These are phyloP conservation scores for Phalaenopsis hybrid DNA, from an alignment of 116 monocot genomes.

Conservation along the genomic window DNA sequence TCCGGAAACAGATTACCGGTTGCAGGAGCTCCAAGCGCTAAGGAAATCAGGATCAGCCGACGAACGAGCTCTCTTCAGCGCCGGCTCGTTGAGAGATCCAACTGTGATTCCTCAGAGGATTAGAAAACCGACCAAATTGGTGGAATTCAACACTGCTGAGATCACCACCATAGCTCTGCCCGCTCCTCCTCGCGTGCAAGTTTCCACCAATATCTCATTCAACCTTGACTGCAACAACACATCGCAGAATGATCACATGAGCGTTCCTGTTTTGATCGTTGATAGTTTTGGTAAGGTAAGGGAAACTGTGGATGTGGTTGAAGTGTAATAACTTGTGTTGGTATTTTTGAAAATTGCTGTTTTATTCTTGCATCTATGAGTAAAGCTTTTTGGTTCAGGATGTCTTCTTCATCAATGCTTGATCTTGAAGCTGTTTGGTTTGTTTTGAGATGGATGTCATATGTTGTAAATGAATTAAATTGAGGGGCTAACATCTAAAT, in stretches of 20 bases:
- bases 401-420: no score
- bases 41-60: conserved; percentile 7
- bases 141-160: neutral
- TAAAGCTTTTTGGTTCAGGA: no score
- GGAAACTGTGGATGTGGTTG: neutral
- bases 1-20: conserved; percentile 59
- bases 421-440: no score
- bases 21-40: conserved; percentile 28
- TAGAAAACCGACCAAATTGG: neutral
- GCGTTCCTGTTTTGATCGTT: neutral
- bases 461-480: no score
- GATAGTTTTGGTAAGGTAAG: neutral
- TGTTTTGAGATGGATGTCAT: no score
- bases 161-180: neutral
- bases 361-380: neutral
- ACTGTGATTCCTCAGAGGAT: neutral
- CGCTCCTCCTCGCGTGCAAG: neutral
- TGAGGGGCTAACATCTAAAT: no score
- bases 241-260: neutral
- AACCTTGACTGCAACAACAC: neutral
- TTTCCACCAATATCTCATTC: neutral
- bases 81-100: neutral
- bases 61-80: neutral
- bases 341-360: neutral
- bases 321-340: neutral